Conservation (phyloP, 2,329 filamentous ascomycete species). For the Penicillium sp. region DNA sequence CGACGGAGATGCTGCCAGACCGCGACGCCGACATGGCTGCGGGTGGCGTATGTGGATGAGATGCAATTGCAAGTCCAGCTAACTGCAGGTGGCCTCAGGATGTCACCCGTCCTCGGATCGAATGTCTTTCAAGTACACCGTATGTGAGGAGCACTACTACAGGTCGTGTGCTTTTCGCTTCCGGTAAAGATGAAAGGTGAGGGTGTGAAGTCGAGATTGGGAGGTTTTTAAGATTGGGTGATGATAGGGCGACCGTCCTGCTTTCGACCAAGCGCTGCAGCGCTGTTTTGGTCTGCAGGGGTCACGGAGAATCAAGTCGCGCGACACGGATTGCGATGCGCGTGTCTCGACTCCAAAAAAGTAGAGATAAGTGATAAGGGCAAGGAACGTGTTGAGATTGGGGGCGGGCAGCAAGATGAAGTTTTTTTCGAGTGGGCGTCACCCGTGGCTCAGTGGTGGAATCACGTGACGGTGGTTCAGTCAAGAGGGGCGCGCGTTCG, state of each 20-base stretch:
- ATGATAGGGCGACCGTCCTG: not conserved
- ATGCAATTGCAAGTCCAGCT: not conserved
- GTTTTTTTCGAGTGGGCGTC: slow-evolving; percentile 10
- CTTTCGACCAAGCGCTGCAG: not conserved
- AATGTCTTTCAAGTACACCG: not conserved
- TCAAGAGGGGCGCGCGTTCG: slow-evolving; percentile 14
- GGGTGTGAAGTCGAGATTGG: not conserved
- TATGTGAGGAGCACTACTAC: too few relatives aligned
- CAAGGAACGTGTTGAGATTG: slow-evolving; percentile 2
- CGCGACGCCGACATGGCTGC: slow-evolving; percentile 36
- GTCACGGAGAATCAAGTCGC: not conserved
- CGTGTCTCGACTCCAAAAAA: not conserved
- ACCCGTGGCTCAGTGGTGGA: slow-evolving; percentile 20
- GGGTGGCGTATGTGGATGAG: not conserved
- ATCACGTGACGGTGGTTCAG: slow-evolving; percentile 8
- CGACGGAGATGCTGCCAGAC: slow-evolving; percentile 35
- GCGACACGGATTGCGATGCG: not conserved
- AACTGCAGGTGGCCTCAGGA: not conserved
- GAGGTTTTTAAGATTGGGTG: not conserved
- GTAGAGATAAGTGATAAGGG: slow-evolving; percentile 18
- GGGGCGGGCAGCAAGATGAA: slow-evolving; percentile 10
- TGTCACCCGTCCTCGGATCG: not conserved
- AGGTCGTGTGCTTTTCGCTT: not conserved
- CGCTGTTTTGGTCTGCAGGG: not conserved
- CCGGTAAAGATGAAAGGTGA: slow-evolving; percentile 1